Base-by-base conservation (phyloP, 768 basidiomycete species). In the Pisolithus tinctorius region DNA sequence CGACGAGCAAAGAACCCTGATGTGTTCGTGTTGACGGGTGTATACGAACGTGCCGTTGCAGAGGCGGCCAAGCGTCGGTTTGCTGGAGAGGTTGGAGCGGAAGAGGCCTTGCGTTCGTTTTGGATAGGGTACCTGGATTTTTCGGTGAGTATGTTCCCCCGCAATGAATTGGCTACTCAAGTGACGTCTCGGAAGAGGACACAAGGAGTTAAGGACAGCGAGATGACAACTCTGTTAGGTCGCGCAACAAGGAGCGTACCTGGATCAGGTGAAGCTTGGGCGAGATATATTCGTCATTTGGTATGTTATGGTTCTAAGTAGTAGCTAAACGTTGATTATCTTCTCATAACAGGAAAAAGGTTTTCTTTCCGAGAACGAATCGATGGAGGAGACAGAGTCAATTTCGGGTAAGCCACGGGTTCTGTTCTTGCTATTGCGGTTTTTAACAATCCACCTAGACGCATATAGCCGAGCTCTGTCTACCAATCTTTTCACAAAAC, bases 121-220 rank as follows among this genome's bases (percentile, higher is more conserved):
- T 95, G 93, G 93, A 58, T 72, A 10, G 80, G 82, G 4, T 90
- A 89, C 60, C 69, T 81, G 37, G 84, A 89, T 65, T 78, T 80
- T 39, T 57, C 87, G 64, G 90, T 91, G 47, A 30, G 82, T 63
- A 6, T 11, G 20, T 29, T 50, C 17, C 30, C 20, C 5, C 17
- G n/a, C 11, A 23, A 20, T 16, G 27, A 27, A 2, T 8, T 23
- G 36, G 40, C 27, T 7, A 26, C 47, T 25, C 23, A 36, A 26
- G 48, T 42, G 54, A 53, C 52, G 47, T 25, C 3, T 45, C 11
- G 47, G 48, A 48, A 83, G 82, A 71, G 83, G 46, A 71, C 72
- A 30, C 69, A 77, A 51, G 72, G 74, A 14, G 71, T 61, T 1
- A 76, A 71, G 11, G 66, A 68, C 30, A 73, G 72, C 1, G 63